Percentiles rank a stretch among this genome's conserved stretches.
Evolutionary conservation across 495 filamentous ascomycete species (phyloP).

Genomic region (Trichoderma asperelloides): DNA sequence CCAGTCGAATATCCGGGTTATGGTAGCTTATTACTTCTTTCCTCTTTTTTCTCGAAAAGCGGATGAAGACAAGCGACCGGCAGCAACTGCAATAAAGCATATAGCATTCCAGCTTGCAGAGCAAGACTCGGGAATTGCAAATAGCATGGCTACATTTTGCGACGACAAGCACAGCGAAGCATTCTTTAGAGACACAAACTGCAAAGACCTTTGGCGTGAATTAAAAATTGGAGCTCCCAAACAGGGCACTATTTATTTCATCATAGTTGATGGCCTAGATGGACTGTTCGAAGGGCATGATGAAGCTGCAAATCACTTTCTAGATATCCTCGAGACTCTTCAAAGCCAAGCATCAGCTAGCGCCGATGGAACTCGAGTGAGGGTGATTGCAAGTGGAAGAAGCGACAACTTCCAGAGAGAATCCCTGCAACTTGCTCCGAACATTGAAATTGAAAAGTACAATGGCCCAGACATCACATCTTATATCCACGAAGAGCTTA

Average conservation of each 20-base stretch:
- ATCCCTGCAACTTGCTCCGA: background rate
- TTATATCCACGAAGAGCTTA: background rate
- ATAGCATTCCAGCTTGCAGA: slow-evolving; percentile 20
- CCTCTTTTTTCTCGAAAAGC: slow-evolving; percentile 9
- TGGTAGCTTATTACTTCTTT: slow-evolving; percentile 20
- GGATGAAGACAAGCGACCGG: slow-evolving; percentile 15
- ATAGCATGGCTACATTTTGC: slow-evolving; percentile 14
- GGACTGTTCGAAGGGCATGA: background rate
- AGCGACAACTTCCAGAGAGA: background rate
- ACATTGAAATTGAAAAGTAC: background rate
- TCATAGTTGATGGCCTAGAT: slow-evolving; percentile 18
- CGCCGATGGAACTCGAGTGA: background rate
- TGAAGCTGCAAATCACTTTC: slow-evolving; percentile 8
- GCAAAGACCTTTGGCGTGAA: slow-evolving; percentile 17
- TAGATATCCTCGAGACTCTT: slow-evolving; percentile 3
- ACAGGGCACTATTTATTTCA: slow-evolving; percentile 15
- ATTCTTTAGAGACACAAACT: slow-evolving; percentile 18
- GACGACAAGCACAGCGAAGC: slow-evolving; percentile 13
- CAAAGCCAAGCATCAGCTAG: background rate
- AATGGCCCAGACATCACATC: background rate
- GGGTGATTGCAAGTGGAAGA: background rate
- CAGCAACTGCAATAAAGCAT: slow-evolving; percentile 18
- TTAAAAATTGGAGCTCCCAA: slow-evolving; percentile 17
- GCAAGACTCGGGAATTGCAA: slow-evolving; percentile 18
- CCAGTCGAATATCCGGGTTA: slow-evolving; percentile 8